phyloP scores from a whole-genome alignment of 805 yeast species.

The Metschnikowia cerradonensis region DNA sequence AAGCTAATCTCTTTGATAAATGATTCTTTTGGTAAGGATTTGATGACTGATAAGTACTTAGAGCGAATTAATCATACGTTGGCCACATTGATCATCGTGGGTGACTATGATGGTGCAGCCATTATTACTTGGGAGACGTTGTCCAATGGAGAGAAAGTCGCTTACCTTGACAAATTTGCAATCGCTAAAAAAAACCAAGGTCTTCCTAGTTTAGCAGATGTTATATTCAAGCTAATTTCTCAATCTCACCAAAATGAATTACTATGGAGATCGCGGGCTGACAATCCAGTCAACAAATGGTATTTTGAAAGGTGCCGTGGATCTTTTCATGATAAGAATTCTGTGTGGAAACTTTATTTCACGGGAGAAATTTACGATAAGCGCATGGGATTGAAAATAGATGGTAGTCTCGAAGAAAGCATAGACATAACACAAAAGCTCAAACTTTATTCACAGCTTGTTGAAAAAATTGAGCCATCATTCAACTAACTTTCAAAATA shows the following conservation, averaged over 20 bases:
- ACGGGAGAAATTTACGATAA: conserved; percentile 40
- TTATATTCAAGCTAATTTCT: conserved; percentile 77
- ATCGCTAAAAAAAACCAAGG: conserved; percentile 83
- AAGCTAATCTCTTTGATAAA: conserved; percentile 63
- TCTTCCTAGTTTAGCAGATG: conserved; percentile 88
- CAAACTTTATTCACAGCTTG: conserved; percentile 11
- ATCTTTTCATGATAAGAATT: conserved; percentile 38
- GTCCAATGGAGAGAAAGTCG: conserved; percentile 38
- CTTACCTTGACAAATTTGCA: conserved; percentile 92
- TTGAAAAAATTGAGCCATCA: conserved; percentile 12
- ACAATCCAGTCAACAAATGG: conserved; percentile 95
- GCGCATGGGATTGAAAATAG: conserved; percentile 24
- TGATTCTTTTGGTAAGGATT: conserved; percentile 67
- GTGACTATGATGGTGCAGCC: conserved; percentile 95
- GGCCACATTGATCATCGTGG: conserved; percentile 79
- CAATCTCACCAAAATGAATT: conserved; percentile 66
- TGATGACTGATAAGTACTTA: conserved; percentile 67
- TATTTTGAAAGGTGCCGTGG: conserved; percentile 89
- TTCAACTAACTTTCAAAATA: not conserved
- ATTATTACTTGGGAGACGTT: conserved; percentile 75
- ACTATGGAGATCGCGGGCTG: conserved; percentile 84
- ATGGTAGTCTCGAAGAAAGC: conserved; percentile 11
- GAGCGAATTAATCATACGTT: conserved; percentile 58
- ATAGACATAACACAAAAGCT: conserved; percentile 16
- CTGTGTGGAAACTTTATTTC: conserved; percentile 40